Evolutionary conservation across 208 protist species (phyloP).

Genomic region (Phytomonas francai): DNA sequence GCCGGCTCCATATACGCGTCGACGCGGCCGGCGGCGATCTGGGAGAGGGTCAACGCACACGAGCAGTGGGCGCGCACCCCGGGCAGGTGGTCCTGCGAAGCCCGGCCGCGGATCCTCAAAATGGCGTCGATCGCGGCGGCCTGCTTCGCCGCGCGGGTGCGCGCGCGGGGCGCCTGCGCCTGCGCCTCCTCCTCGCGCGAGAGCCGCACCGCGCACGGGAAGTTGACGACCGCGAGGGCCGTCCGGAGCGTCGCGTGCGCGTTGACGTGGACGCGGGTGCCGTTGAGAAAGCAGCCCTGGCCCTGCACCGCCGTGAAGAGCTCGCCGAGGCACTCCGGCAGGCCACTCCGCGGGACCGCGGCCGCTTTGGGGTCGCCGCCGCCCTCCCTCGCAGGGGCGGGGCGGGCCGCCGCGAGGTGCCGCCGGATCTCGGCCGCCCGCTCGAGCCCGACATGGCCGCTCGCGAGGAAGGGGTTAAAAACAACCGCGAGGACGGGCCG

Average conservation of each 20-base stretch:
- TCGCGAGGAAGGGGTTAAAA: slow-evolving; percentile 51
- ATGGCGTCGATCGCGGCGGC: slow-evolving; percentile 28
- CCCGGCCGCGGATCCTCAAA: slow-evolving; percentile 19
- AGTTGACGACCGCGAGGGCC: slow-evolving; percentile 39
- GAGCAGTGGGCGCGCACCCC: slow-evolving; percentile 38
- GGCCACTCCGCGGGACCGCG: background rate
- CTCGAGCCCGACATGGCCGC: background rate
- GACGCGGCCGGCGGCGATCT: slow-evolving; percentile 49
- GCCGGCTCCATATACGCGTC: slow-evolving; percentile 55
- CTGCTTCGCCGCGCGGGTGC: slow-evolving; percentile 14
- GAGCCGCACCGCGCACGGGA: slow-evolving; percentile 24
- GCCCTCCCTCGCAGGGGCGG: too few relatives aligned
- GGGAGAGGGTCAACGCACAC: slow-evolving; percentile 32
- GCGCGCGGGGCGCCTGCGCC: background rate
- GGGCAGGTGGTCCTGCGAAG: slow-evolving; percentile 22
- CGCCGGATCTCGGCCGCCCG: background rate
- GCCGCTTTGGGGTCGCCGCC: background rate
- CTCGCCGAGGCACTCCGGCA: slow-evolving; percentile 35
- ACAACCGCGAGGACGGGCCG: slow-evolving; percentile 55
- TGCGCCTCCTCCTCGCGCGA: slow-evolving; percentile 12
- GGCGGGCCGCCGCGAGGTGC: too few relatives aligned
- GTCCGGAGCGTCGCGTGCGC: slow-evolving; percentile 11
- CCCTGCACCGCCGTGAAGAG: slow-evolving; percentile 68
- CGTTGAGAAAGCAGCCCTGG: slow-evolving; percentile 53
- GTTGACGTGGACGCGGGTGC: slow-evolving; percentile 26